Conservation (phyloP, 441 rosid genomes). For the Arabidopsis lyrata region DNA sequence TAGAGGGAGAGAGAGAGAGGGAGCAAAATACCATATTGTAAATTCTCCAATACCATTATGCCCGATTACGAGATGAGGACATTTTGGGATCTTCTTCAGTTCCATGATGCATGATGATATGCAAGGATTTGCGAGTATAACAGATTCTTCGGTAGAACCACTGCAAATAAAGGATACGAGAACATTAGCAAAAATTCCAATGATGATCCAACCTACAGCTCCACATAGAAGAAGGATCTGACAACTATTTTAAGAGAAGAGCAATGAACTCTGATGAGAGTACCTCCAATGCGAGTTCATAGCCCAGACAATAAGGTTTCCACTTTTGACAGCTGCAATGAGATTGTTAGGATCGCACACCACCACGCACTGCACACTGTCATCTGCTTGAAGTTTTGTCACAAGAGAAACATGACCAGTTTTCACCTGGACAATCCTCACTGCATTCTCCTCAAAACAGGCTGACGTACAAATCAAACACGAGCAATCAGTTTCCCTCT, state of each 20-base stretch:
- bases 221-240: slow-evolving; percentile 24
- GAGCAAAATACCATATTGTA: slow-evolving; percentile 71
- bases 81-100: slow-evolving; percentile 74
- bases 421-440: slow-evolving; percentile 76
- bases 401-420: slow-evolving; percentile 75
- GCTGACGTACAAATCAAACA: slow-evolving; percentile 78
- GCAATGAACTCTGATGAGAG: slow-evolving; percentile 26
- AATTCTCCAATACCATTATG: slow-evolving; percentile 85
- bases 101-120: slow-evolving; percentile 67
- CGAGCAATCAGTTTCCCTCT: slow-evolving; percentile 69
- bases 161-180: slow-evolving; percentile 54
- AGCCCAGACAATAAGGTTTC: slow-evolving; percentile 77
- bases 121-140: slow-evolving; percentile 54
- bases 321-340: slow-evolving; percentile 75
- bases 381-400: slow-evolving; percentile 62
- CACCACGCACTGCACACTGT: slow-evolving; percentile 64
- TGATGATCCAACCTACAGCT: slow-evolving; percentile 35
- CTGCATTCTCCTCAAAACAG: slow-evolving; percentile 55
- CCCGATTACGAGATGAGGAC: slow-evolving; percentile 67
- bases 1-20: slow-evolving; percentile 27
- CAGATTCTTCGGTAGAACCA: slow-evolving; percentile 60
- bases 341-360: slow-evolving; percentile 71
- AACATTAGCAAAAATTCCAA: slow-evolving; percentile 37
- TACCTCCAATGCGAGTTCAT: slow-evolving; percentile 93
- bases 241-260: slow-evolving; percentile 17